phyloP scores from a whole-genome alignment of 108 stramenopile genomes.

The Pseudonitzschia delicatissima region DNA sequence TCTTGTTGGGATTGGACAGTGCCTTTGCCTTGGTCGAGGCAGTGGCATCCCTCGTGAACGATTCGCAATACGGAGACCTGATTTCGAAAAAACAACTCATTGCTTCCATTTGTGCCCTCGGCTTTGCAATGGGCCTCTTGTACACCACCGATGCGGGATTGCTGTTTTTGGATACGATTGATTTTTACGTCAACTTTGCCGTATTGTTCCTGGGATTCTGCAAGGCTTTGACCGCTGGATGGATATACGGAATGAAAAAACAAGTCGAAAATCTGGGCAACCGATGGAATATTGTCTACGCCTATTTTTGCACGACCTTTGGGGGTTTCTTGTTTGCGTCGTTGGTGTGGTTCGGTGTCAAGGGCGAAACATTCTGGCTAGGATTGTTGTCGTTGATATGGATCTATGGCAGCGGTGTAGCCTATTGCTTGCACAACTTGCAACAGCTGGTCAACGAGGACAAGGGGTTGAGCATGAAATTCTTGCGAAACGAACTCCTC shows the following conservation, averaged over 20 bases:
- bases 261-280: conserved; percentile 33
- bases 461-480: conserved; percentile 12
- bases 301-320: conserved; percentile 37
- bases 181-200: conserved; percentile 56
- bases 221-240: conserved; percentile 42
- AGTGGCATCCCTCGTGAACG: conserved; percentile 14
- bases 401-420: conserved; percentile 28
- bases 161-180: conserved; percentile 49
- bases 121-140: conserved; percentile 32
- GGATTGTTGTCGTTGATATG: conserved; percentile 34
- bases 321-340: conserved; percentile 39
- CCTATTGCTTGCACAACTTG: conserved; percentile 13
- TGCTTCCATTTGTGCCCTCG: conserved; percentile 17
- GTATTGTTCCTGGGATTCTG: conserved; percentile 48
- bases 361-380: conserved; percentile 19
- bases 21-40: conserved; percentile 55
- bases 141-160: conserved; percentile 51
- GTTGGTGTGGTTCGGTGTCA: conserved; percentile 20
- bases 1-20: conserved; percentile 51
- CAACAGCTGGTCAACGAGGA: conserved; percentile 2
- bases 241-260: conserved; percentile 45
- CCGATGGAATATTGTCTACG: conserved; percentile 19
- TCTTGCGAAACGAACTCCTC: conserved; percentile 7
- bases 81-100: conserved; percentile 5
- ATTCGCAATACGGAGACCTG: neutral